phyloP scores from a whole-genome alignment of 208 protist genomes.

The Leishmania tarentolae region DNA sequence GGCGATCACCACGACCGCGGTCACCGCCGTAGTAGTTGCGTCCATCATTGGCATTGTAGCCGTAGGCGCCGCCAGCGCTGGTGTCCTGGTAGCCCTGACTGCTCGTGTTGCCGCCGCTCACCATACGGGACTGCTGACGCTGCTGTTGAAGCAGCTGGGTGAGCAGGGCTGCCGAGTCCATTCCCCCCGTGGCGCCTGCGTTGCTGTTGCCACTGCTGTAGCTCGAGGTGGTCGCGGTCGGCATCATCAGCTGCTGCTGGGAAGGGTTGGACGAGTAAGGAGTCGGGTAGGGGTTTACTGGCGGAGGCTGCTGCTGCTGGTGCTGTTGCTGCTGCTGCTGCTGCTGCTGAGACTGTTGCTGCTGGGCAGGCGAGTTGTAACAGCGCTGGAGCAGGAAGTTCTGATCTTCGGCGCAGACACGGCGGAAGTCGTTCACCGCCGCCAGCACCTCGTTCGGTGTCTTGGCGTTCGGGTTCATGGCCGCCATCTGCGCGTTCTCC shows the following conservation, averaged over 20 bases:
- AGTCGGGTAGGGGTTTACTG: conserved; percentile 12
- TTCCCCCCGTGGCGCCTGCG: neutral
- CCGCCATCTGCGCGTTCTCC: conserved; percentile 47
- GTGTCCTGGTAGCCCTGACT: conserved; percentile 17
- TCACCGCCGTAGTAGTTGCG: conserved; percentile 12
- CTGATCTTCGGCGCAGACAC: conserved; percentile 62
- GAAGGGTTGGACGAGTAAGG: conserved; percentile 17
- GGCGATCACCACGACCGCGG: conserved; percentile 21
- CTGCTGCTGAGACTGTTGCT: conserved; percentile 25
- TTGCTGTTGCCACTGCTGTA: conserved; percentile 9
- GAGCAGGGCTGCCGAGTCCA: conserved; percentile 25
- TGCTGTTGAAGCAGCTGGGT: conserved; percentile 30
- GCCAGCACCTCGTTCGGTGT: conserved; percentile 70
- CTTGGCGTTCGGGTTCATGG: conserved; percentile 64
- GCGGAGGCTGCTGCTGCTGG: conserved; percentile 22
- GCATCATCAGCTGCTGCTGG: conserved; percentile 18
- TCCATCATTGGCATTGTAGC: conserved; percentile 26
- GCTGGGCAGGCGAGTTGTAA: conserved; percentile 57
- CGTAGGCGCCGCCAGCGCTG: conserved; percentile 14
- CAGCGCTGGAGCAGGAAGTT: conserved; percentile 67
- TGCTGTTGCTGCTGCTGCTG: conserved; percentile 22
- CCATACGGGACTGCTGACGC: conserved; percentile 23
- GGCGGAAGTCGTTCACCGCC: conserved; percentile 84
- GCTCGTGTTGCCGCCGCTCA: conserved; percentile 27
- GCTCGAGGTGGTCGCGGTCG: neutral